phyloP scores from a whole-genome alignment of 164 flowering plant genomes.

The Paratinospora sagittata region DNA sequence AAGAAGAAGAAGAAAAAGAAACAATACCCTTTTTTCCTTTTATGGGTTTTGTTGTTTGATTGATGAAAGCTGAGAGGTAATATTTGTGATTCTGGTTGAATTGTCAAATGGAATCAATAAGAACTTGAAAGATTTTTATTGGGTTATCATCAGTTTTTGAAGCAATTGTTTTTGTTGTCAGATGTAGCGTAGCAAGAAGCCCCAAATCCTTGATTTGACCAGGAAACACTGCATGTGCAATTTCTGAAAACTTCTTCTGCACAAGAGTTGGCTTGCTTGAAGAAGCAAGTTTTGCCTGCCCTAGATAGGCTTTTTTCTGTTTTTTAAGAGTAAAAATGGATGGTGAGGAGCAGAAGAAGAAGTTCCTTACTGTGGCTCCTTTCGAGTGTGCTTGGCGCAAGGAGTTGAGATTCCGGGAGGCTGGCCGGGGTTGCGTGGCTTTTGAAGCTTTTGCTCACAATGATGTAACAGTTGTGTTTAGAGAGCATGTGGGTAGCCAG shows the following conservation, averaged over 20 bases:
- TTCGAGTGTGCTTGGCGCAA: slow-evolving; percentile 91
- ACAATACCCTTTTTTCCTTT: background rate
- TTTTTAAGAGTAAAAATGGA: slow-evolving; percentile 28
- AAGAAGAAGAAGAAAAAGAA: no score
- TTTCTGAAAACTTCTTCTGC: background rate
- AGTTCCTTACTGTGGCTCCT: slow-evolving; percentile 84
- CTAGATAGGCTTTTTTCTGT: background rate
- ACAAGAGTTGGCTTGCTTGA: background rate
- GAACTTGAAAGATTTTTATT: background rate
- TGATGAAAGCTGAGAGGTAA: background rate
- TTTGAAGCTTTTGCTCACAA: slow-evolving; percentile 95
- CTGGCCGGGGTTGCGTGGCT: slow-evolving; percentile 93
- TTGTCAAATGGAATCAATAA: no score
- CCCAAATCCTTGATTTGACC: slow-evolving; percentile 5
- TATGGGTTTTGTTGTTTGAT: slow-evolving; percentile 1
- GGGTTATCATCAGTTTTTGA: no score
- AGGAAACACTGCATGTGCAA: background rate
- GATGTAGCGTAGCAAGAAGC: background rate
- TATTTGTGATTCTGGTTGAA: no score
- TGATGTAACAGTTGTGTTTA: slow-evolving; percentile 82
- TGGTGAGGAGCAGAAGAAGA: slow-evolving; percentile 47
- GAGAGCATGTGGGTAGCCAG: slow-evolving; percentile 88
- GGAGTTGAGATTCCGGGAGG: slow-evolving; percentile 73
- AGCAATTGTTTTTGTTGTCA: background rate
- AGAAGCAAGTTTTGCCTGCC: background rate